Base-by-base conservation (phyloP, 805 yeast genomes). In the Saturnispora hagleri region DNA sequence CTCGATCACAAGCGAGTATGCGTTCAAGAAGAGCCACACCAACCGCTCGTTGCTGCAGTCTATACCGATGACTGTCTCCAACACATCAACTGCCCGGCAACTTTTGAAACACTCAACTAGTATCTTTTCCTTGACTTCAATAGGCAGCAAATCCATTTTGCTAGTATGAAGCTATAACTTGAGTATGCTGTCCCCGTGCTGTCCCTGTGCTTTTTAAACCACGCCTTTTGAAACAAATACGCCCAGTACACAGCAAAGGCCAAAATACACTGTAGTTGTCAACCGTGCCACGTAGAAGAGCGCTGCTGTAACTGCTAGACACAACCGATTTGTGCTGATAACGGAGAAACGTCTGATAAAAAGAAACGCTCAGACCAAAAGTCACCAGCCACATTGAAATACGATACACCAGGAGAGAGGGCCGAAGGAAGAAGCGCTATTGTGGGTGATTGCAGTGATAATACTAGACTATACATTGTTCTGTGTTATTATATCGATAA, bases 1-100 rank as follows among this genome's bases (percentile, higher is more conserved):
- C 22, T 49, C 51, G 24, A 49, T 49, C 5, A 49, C 51, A 35
- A 49, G n/a, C 8, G 51, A 43, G 15, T 49, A 49, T 4, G 43
- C 38, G 15, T 18, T 18, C 5, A 43, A 17, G 24, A 49, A 26
- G n/a, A 24, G 18, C 7, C 18, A 26, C 15, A 28, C 7, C 18
- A 49, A 7, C 28, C 36, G 18, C 24, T 18, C 34, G 26, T 5
- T 17, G 13, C 27, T 18, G n/a, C 18, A 13, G 13, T 41, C 15
- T 9, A 35, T 42, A 15, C 6, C 24, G 3, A 49, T 4, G 3
- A 49, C 15, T 5, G 47, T 15, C 7, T 43, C 41, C 35, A 49
- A 43, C 15, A 49, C 51, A 35, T 49, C 51, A 24, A 42, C 26
- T 13, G 47, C 27, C 13, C 51, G 20, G 27, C 51, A 49, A 18